Conservation (phyloP, 805 yeast species). For the Saccharomycopsis lassenensis region DNA sequence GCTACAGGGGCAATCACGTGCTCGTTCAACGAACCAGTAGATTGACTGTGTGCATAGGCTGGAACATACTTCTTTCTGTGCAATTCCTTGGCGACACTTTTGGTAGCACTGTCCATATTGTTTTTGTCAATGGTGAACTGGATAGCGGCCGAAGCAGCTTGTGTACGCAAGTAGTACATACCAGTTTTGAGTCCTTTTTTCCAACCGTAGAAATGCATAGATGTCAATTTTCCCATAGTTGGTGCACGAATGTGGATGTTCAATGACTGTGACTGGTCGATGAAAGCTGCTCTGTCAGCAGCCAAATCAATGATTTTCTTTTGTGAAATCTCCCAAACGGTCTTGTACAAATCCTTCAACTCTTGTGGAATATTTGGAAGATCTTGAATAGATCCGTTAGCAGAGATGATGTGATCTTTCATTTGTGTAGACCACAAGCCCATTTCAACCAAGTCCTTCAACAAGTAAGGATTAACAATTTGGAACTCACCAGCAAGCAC, state of each 20-base stretch:
- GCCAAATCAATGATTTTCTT: constrained; percentile 67
- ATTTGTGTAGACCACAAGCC: constrained; percentile 76
- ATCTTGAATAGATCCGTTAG: constrained; percentile 78
- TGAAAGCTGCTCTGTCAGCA: constrained; percentile 68
- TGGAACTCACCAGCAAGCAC: constrained; percentile 92
- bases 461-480: constrained; percentile 76
- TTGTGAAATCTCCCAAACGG: constrained; percentile 96
- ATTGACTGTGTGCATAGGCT: constrained; percentile 5
- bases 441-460: constrained; percentile 69
- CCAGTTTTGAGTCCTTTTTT: constrained; percentile 97
- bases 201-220: constrained; percentile 99
- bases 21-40: constrained; percentile 8
- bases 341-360: constrained; percentile 69
- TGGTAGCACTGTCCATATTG: constrained; percentile 16
- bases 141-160: constrained; percentile 95
- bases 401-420: constrained; percentile 65
- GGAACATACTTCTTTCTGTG: constrained; percentile 28
- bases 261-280: constrained; percentile 89
- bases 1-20: constrained; percentile 29
- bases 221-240: constrained; percentile 91
- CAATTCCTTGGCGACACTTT: constrained; percentile 19
- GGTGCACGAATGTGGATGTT: constrained; percentile 83
- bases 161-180: constrained; percentile 94
- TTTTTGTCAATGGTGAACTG: constrained; percentile 67
- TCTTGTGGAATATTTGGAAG: constrained; percentile 66